These are phyloP conservation scores for Rhodotorula graminis DNA, from an alignment of 768 basidiomycete species.

Conservation along the genomic window DNA sequence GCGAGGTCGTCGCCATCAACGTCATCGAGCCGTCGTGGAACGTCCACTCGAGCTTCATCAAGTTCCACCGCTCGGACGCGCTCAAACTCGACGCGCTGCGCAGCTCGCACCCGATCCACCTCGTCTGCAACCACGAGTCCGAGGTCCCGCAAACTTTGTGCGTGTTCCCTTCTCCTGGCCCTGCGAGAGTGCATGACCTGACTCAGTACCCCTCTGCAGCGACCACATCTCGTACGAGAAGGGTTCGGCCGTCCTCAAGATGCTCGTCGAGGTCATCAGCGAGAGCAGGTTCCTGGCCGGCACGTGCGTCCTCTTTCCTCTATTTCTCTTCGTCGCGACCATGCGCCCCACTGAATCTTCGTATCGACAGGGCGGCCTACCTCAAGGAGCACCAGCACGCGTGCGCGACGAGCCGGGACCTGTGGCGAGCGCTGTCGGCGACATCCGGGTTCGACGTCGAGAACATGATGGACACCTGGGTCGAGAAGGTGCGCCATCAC, in stretches of 20 bases:
- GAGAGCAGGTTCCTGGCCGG: conserved; percentile 65
- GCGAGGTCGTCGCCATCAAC: conserved; percentile 78
- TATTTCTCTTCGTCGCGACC: not conserved
- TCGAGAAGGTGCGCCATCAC: conserved; percentile 60
- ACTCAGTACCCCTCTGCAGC: not conserved
- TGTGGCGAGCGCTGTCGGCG: conserved; percentile 77
- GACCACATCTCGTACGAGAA: conserved; percentile 47
- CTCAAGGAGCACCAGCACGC: conserved; percentile 80
- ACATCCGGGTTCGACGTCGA: conserved; percentile 70
- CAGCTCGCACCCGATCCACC: conserved; percentile 89
- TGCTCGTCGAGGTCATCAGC: conserved; percentile 82
- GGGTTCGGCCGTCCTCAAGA: conserved; percentile 67
- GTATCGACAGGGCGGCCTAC: conserved; percentile 64
- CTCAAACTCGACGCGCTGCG: conserved; percentile 74
- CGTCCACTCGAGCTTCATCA: conserved; percentile 64
- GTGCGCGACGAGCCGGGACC: conserved; percentile 75
- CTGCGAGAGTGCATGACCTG: not conserved
- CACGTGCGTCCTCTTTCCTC: not conserved
- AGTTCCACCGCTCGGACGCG: conserved; percentile 68
- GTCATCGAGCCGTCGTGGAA: conserved; percentile 57
- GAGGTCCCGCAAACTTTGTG: conserved; percentile 25
- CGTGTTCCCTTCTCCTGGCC: not conserved
- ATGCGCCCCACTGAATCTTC: conserved; percentile 12
- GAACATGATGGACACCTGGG: conserved; percentile 85
- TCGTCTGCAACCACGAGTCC: conserved; percentile 66